Evolutionary conservation across 768 basidiomycete genomes (phyloP).

Genomic region (Dendrothele bispora): DNA sequence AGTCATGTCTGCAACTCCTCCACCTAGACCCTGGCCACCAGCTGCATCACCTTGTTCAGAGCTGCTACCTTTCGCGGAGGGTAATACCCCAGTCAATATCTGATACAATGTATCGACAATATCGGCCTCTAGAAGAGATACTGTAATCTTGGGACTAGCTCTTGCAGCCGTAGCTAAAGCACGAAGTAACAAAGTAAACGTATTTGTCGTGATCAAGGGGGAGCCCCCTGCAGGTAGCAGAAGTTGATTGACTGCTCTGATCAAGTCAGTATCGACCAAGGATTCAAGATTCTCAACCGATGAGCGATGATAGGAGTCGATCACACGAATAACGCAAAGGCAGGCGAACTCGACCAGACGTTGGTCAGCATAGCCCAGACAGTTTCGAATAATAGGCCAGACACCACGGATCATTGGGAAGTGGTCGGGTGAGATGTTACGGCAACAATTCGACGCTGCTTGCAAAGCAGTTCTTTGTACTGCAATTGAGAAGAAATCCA

Average conservation of each 20-base stretch:
- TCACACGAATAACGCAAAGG: slow-evolving; percentile 89
- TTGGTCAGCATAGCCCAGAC: slow-evolving; percentile 89
- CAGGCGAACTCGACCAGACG: slow-evolving; percentile 97
- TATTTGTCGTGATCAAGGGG: slow-evolving; percentile 80
- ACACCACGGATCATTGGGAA: slow-evolving; percentile 87
- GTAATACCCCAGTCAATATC: slow-evolving; percentile 91
- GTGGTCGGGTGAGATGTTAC: slow-evolving; percentile 86
- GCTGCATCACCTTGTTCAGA: slow-evolving; percentile 61
- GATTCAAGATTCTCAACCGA: slow-evolving; percentile 84
- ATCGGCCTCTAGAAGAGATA: slow-evolving; percentile 87
- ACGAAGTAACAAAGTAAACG: slow-evolving; percentile 85
- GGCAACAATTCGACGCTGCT: slow-evolving; percentile 95
- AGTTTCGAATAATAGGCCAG: slow-evolving; percentile 92
- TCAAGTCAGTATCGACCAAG: slow-evolving; percentile 76
- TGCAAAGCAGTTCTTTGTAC: slow-evolving; percentile 96
- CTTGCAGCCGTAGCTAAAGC: slow-evolving; percentile 87
- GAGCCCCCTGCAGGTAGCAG: slow-evolving; percentile 86
- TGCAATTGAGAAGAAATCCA: slow-evolving; percentile 98
- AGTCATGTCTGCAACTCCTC: slow-evolving; percentile 92
- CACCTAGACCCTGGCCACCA: slow-evolving; percentile 78
- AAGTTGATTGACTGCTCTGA: slow-evolving; percentile 82
- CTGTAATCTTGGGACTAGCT: slow-evolving; percentile 83
- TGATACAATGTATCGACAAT: slow-evolving; percentile 93
- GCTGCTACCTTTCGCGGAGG: slow-evolving; percentile 53
- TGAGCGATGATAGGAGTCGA: slow-evolving; percentile 89